Base-by-base conservation (phyloP, 2,329 filamentous ascomycete species). In the Cryphonectria radicalis region DNA sequence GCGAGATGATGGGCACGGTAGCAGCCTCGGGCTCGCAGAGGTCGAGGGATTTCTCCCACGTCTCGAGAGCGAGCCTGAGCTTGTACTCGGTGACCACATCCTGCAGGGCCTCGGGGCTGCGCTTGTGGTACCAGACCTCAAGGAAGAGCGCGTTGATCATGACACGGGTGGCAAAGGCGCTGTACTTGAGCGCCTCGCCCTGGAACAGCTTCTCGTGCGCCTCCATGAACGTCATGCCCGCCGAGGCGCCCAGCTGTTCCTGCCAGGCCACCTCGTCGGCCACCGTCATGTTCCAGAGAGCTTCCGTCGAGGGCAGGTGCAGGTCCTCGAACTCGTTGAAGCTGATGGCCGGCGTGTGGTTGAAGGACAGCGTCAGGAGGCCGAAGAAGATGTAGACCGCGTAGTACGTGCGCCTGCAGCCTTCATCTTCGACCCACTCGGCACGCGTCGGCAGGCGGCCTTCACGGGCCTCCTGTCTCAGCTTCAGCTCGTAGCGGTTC, bases 311-410 rank as follows among this genome's bases (percentile, higher is more conserved):
- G 1, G 96, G 96, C 69, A 99, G 87, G 80, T 96, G 92, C 65
- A 98, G 83, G 70, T 95, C 93, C 79, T 98, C 96, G 75, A 99
- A 97, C 81, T 98, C 96, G 80, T 98, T 97, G 86, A 98, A 98
- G 82, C 93, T 95, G 84, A 99, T 98, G 43, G 95, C 95, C 17
- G 96, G 96, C 0, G 95, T 98, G 82, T 98, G 96, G 80, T 98
- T 98, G 87, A 97, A 99, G 0, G 95, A 97, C 81, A 99, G 82
- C 0, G 96, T 98, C 76, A 98, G 84, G 77, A 98, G 88, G 70
- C 96, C 96, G 79, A 98, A 98, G 88, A 98, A 98, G 81, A 98
- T 97, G 85, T 98, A 99, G 72, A 98, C 96, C 0, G 96, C 95
- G 78, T 97, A 99, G 84, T 98, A 99, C 0, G 96, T 98, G 73